Evolutionary conservation across 495 filamentous ascomycete species (phyloP), one percentile per base, ranked within the genome.

Genomic region (Oleoguttula mirabilis): DNA sequence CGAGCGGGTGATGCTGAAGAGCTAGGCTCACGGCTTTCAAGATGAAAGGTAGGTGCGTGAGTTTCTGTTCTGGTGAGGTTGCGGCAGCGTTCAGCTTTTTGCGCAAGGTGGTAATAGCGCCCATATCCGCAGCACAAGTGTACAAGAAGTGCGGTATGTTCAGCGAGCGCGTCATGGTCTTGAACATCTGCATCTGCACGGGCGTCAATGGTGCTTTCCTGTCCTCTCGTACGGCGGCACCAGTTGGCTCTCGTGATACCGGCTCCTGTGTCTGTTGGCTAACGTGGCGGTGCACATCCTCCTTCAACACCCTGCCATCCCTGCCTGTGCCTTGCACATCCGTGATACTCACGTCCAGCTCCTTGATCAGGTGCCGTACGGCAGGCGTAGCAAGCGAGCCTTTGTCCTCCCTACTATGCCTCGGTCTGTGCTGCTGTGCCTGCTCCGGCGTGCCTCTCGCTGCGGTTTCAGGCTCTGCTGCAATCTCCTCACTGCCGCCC

Each of bases 181-280:
- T 94, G 75, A 94, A 95, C 92, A 99, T 99, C 55, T 84, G 79
- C 15, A 71, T 66, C 65, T 96, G 90, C 21, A 84, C 82, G 20
- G 75, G 76, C 3, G 84, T 82, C 15, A 99, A 65, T 40, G 72
- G 64, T 20, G 76, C 62, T 1, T 63, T 59, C 2, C 73, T 74
- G 54, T 96, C 92, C 23, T 67, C 64, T 19, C 39, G 32, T n/a
- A n/a, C n/a, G n/a, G n/a, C n/a, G n/a, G n/a, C n/a, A n/a, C n/a
- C n/a, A n/a, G n/a, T n/a, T 12, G 56, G 22, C 28, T 55, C 35
- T 43, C 49, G 31, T 16, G 45, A 16, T 1, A 32, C 16, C 32
- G 32, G 43, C 36, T 22, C 14, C 35, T n/a, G 57, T 52, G 46
- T 69, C 51, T 50, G 66, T 60, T 31, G 45, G 46, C 53, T 69